phyloP scores from a whole-genome alignment of 2,329 filamentous ascomycete species.

The Macrophomina phaseolina region DNA sequence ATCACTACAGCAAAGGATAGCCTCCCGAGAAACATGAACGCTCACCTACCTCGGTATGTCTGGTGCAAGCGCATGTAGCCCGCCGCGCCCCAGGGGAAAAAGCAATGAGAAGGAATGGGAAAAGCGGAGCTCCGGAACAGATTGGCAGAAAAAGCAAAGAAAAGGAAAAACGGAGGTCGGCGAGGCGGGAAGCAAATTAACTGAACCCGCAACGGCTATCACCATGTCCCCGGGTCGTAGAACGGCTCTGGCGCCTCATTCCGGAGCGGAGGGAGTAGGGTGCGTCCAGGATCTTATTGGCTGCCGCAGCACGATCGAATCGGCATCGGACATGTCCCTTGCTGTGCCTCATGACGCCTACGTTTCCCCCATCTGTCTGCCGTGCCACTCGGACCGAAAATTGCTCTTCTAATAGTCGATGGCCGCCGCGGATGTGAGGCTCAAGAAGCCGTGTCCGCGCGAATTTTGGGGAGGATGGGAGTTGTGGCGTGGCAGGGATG shows the following conservation, averaged over 20 bases:
- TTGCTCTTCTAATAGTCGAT: neutral
- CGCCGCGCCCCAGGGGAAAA: neutral
- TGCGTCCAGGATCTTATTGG: neutral
- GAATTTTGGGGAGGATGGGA: neutral
- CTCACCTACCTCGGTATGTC: neutral
- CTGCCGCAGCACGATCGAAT: neutral
- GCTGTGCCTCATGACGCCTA: conserved; percentile 9
- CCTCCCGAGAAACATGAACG: too few species aligned
- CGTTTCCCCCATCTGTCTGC: neutral
- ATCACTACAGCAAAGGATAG: neutral
- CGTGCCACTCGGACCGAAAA: neutral
- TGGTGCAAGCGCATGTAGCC: neutral
- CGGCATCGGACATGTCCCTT: neutral
- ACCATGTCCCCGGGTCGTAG: neutral
- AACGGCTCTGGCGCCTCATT: neutral
- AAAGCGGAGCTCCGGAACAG: neutral
- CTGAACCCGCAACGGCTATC: conserved; percentile 20
- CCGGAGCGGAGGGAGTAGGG: neutral
- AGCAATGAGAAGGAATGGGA: neutral
- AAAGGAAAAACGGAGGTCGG: neutral
- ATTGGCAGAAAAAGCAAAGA: neutral
- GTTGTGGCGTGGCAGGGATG: neutral
- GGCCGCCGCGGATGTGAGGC: neutral
- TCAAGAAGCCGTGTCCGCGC: neutral
- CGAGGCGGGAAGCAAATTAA: neutral